Base-by-base conservation (phyloP, 2,329 filamentous ascomycete species). In the Hymenoscyphus occultus region DNA sequence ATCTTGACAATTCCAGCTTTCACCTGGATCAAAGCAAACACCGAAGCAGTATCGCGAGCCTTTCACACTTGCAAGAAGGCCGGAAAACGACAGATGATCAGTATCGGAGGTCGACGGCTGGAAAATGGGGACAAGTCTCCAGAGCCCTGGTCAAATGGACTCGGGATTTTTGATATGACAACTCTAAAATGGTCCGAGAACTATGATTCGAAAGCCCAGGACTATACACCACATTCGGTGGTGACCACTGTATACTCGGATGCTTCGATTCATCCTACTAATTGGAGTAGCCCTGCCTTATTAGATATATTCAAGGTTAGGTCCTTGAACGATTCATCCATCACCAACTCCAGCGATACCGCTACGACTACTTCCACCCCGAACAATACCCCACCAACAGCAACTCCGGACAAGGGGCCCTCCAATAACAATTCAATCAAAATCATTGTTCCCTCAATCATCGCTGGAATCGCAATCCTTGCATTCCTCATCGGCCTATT, bases 1-100 rank as follows among this genome's bases (percentile, higher is more conserved):
- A 68, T 67, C 35, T 62, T 68, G 13, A 67, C 65, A 13, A 48
- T 68, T 6, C 67, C 67, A n/a, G 63, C 67, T 19, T 67, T 67
- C 59, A 64, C 57, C 16, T 68, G 67, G 67, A 59, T 68, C 12
- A 61, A 48, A 28, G 61, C 42, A 16, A 59, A 32, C 5, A 12
- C 10, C 16, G 65, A 60, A 13, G 13, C 48, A n/a, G 65, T 39
- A 14, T 62, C 56, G 57, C 62, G 67, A 39, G 13, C 63, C 12
- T 13, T 9, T 9, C 63, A 68, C 31, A 57, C 51, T n/a, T 68
- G 67, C 60, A 16, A 59, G 58, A 35, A 42, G 16, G 64, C 65
- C n/a, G 64, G 56, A 7, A 59, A 64, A 5, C 60, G 65, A 32
- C 67, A 68, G 28, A 68, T 68, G 67, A 32, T 68, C 13, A 57